A percentile compares a stretch with the other conserved stretches of the same genome.
Evolutionary conservation across 495 filamentous ascomycete species (phyloP).

Genomic region (Annulohypoxylon stygium): DNA sequence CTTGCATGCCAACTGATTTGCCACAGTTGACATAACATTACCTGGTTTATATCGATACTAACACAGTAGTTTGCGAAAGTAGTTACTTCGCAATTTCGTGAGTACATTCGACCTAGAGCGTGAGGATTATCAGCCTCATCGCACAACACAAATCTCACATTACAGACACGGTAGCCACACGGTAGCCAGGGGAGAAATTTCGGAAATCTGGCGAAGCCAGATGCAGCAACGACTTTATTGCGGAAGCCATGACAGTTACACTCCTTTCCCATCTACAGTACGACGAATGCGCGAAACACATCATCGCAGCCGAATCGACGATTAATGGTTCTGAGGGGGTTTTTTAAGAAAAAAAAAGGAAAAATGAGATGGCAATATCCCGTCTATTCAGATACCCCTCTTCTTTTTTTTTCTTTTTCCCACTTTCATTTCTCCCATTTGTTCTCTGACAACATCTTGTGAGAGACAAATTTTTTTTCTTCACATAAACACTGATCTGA

Average conservation of each 20-base stretch:
- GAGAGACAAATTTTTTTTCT: constrained; percentile 12
- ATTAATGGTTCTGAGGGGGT: neutral
- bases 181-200: constrained; percentile 1
- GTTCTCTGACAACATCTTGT: constrained; percentile 11
- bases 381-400: constrained; percentile 19
- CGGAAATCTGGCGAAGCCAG: constrained; percentile 1
- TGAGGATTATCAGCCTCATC: neutral
- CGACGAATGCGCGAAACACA: neutral
- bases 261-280: neutral
- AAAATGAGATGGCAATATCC: constrained; percentile 13
- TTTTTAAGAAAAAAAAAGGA: constrained; percentile 1
- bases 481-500: constrained; percentile 38
- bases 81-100: constrained; percentile 29
- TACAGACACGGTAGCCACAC: constrained; percentile 20
- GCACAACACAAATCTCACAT: neutral
- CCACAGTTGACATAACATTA: constrained; percentile 30
- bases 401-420: neutral
- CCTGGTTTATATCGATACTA: constrained; percentile 36
- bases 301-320: neutral
- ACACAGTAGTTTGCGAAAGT: constrained; percentile 22
- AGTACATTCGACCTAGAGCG: constrained; percentile 23
- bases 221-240: constrained; percentile 8
- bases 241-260: constrained; percentile 1
- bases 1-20: constrained; percentile 42
- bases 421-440: neutral